These are phyloP conservation scores for Cyclostephanos tholiformis DNA, from an alignment of 108 stramenopile genomes.

Conservation along the genomic window DNA sequence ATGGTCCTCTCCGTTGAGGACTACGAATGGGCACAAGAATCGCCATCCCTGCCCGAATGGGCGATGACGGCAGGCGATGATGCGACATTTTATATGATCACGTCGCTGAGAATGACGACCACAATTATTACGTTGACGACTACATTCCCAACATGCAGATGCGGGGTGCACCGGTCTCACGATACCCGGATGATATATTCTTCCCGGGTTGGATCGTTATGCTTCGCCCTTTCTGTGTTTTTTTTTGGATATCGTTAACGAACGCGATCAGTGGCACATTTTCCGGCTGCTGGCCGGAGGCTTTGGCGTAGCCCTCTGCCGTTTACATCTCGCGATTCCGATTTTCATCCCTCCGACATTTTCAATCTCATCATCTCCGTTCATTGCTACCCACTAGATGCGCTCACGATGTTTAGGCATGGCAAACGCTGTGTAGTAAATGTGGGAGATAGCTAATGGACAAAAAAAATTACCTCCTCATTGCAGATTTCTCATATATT, in stretches of 20 bases:
- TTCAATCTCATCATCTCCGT: constrained; percentile 29
- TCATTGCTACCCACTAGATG: constrained; percentile 19
- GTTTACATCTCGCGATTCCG: constrained; percentile 8
- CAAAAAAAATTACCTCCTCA: background rate
- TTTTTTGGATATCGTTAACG: constrained; percentile 14
- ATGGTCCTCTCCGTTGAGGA: constrained; percentile 9
- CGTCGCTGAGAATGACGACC: too few relatives aligned
- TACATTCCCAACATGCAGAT: too few relatives aligned
- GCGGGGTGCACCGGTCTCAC: constrained; percentile 4
- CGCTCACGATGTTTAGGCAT: constrained; percentile 11
- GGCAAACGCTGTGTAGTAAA: background rate
- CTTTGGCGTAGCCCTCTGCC: constrained; percentile 23
- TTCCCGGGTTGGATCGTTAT: constrained; percentile 20
- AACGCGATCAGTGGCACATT: constrained; percentile 5
- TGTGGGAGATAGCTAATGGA: constrained; percentile 8
- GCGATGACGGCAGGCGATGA: too few relatives aligned
- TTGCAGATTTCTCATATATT: constrained; percentile 17
- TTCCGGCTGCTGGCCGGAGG: constrained; percentile 24
- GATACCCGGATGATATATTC: constrained; percentile 25
- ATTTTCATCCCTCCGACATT: constrained; percentile 18
- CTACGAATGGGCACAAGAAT: constrained; percentile 18
- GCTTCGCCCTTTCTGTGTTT: constrained; percentile 14
- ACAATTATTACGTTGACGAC: too few relatives aligned
- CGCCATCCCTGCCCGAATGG: background rate
- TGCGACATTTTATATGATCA: too few relatives aligned